A percentile compares a stretch with the other conserved stretches of the same genome.
phyloP scores from a whole-genome alignment of 2,329 filamentous ascomycete genomes.

The Colletotrichum somersetense region DNA sequence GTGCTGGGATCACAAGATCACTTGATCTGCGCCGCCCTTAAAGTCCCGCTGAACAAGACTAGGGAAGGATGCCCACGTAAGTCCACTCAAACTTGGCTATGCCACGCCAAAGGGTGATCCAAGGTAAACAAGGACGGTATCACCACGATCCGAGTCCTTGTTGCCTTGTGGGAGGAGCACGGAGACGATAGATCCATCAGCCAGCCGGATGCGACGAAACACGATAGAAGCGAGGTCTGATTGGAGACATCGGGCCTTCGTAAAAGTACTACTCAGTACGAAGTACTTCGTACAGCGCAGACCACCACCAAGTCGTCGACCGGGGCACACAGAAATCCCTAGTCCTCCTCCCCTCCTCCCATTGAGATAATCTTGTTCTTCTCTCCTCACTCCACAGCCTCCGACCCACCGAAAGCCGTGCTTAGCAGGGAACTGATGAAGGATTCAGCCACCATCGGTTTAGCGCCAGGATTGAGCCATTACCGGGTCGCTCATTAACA shows the following conservation, averaged over 20 bases:
- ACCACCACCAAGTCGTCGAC: not conserved
- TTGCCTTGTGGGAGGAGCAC: not conserved
- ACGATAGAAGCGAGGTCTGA: not conserved
- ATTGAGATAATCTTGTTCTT: conserved; percentile 11
- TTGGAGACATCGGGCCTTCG: not conserved
- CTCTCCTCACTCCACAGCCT: conserved; percentile 13
- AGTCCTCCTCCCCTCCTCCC: not conserved
- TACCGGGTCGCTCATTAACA: not conserved
- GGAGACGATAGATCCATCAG: not conserved
- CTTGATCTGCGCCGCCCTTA: conserved; percentile 16
- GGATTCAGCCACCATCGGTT: conserved; percentile 8
- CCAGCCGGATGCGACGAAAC: conserved; percentile 11
- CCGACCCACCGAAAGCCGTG: not conserved
- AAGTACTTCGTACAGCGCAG: not conserved
- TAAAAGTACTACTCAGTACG: too few relatives aligned
- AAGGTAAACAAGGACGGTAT: conserved; percentile 4
- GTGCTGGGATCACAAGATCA: conserved; percentile 12
- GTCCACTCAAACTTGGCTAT: conserved; percentile 12
- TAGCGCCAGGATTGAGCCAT: conserved; percentile 1
- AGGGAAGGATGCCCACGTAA: conserved; percentile 15
- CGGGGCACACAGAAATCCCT: conserved; percentile 15
- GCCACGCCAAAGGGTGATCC: not conserved
- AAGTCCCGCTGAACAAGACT: conserved; percentile 39
- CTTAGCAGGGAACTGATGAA: conserved; percentile 8
- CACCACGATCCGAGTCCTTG: not conserved